Evolutionary conservation across 257 asterid genomes (phyloP).

Genomic region (Eustoma russellianum): DNA sequence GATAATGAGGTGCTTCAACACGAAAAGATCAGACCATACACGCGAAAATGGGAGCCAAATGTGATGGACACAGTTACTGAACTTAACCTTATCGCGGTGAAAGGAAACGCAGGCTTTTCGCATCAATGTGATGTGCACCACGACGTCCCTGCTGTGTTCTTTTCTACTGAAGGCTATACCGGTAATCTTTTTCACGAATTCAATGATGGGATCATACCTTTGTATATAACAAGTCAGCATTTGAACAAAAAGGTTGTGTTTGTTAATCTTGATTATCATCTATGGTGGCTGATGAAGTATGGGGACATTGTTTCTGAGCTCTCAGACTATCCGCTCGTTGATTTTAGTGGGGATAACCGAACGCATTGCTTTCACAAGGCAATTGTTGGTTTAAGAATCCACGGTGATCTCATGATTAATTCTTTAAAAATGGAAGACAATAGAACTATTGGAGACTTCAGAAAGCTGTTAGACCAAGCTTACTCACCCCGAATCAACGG

Average conservation of each 20-base stretch:
- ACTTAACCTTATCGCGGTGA: slow-evolving; percentile 39
- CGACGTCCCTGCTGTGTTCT: slow-evolving; percentile 58
- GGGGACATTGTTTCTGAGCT: slow-evolving; percentile 29
- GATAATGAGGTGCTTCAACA: slow-evolving; percentile 26
- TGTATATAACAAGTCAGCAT: slow-evolving; percentile 50
- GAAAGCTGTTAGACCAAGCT: slow-evolving; percentile 27
- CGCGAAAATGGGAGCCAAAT: slow-evolving; percentile 81
- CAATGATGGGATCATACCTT: slow-evolving; percentile 68
- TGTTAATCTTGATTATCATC: slow-evolving; percentile 46
- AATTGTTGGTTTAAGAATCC: slow-evolving; percentile 63
- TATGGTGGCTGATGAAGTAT: slow-evolving; percentile 45
- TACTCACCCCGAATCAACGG: slow-evolving; percentile 34
- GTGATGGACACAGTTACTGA: slow-evolving; percentile 65
- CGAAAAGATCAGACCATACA: slow-evolving; percentile 73
- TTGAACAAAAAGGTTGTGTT: slow-evolving; percentile 39
- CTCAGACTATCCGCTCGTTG: slow-evolving; percentile 32
- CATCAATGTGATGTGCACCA: slow-evolving; percentile 61
- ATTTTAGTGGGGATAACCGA: slow-evolving; percentile 36
- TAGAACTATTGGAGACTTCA: slow-evolving; percentile 22
- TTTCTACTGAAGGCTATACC: slow-evolving; percentile 71
- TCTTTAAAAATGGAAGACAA: slow-evolving; percentile 29
- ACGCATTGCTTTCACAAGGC: slow-evolving; percentile 76
- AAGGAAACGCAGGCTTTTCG: slow-evolving; percentile 8
- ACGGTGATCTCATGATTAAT: slow-evolving; percentile 43
- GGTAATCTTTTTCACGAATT: slow-evolving; percentile 83